These are phyloP conservation scores for Penicillium capsulatum DNA, from an alignment of 2,329 filamentous ascomycete genomes.

Conservation along the genomic window DNA sequence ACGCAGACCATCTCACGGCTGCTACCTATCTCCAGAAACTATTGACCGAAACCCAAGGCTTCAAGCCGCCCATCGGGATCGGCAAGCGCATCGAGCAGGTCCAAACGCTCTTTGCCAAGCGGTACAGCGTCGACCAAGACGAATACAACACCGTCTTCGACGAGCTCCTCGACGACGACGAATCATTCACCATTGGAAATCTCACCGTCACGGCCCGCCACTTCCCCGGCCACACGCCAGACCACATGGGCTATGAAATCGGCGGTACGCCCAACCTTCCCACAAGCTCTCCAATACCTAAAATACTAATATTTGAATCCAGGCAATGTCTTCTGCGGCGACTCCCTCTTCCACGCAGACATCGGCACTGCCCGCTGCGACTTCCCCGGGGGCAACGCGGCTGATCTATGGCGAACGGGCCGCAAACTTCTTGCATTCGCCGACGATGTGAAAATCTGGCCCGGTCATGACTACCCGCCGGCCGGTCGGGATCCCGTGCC, in stretches of 20 bases:
- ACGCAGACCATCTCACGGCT: slow-evolving; percentile 55
- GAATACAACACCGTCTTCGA: slow-evolving; percentile 53
- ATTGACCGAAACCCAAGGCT: slow-evolving; percentile 36
- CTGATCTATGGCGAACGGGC: slow-evolving; percentile 45
- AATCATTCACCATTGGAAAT: slow-evolving; percentile 51
- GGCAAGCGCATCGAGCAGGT: slow-evolving; percentile 55
- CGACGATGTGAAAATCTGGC: slow-evolving; percentile 49
- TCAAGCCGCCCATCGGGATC: slow-evolving; percentile 51
- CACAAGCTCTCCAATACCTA: no score
- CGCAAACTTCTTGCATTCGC: slow-evolving; percentile 43
- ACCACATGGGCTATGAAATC: slow-evolving; percentile 59
- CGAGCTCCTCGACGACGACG: slow-evolving; percentile 53
- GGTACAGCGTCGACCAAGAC: slow-evolving; percentile 46
- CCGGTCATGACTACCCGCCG: slow-evolving; percentile 54
- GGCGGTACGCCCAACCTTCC: slow-evolving; percentile 32
- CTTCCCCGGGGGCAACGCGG: slow-evolving; percentile 51
- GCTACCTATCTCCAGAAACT: slow-evolving; percentile 53
- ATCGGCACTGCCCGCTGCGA: slow-evolving; percentile 53
- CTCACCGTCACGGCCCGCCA: slow-evolving; percentile 51
- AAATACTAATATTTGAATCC: slow-evolving; percentile 4
- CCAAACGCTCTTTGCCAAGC: slow-evolving; percentile 50
- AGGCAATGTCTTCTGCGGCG: slow-evolving; percentile 52
- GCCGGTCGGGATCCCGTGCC: slow-evolving; percentile 36
- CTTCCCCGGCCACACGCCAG: slow-evolving; percentile 60
- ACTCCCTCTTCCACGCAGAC: slow-evolving; percentile 52